Conservation (phyloP, 352 stramenopile species). For the Phytophthora sp. region DNA sequence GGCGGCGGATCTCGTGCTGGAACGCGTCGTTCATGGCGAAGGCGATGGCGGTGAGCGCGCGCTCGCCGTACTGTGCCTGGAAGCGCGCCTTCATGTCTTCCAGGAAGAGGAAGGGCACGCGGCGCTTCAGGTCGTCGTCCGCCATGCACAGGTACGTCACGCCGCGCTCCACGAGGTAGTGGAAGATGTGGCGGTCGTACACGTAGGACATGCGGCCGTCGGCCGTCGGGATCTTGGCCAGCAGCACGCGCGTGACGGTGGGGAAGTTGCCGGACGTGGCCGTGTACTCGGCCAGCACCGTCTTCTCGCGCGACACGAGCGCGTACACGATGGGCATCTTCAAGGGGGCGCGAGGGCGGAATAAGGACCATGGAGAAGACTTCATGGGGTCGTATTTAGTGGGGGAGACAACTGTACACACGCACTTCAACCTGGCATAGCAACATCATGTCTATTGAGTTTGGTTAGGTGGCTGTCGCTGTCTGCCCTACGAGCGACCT, state of each 20-base stretch:
- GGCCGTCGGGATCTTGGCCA: constrained; percentile 95
- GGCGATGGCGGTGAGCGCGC: constrained; percentile 92
- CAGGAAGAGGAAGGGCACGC: constrained; percentile 98
- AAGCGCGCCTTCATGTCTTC: constrained; percentile 97
- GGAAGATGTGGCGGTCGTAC: constrained; percentile 96
- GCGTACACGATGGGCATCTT: constrained; percentile 93
- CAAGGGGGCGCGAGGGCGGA: background rate
- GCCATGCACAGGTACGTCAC: constrained; percentile 99
- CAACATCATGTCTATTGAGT: too few relatives aligned
- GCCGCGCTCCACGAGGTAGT: constrained; percentile 96
- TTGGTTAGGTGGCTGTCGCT: too few relatives aligned
- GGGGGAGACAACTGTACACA: too few relatives aligned
- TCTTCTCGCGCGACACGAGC: constrained; percentile 97
- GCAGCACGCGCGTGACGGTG: constrained; percentile 96
- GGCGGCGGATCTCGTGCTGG: constrained; percentile 91
- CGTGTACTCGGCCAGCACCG: constrained; percentile 98
- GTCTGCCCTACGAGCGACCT: too few relatives aligned
- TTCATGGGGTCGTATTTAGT: too few relatives aligned
- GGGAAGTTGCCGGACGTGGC: constrained; percentile 97
- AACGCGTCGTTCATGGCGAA: constrained; percentile 99
- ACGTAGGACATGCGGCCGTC: constrained; percentile 98
- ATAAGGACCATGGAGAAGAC: background rate
- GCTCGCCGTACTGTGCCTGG: constrained; percentile 78
- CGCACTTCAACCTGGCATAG: too few relatives aligned
- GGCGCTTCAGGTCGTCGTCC: constrained; percentile 94